Evolutionary conservation across 2,329 filamentous ascomycete genomes (phyloP).

Genomic region (Xylariaceae sp.): DNA sequence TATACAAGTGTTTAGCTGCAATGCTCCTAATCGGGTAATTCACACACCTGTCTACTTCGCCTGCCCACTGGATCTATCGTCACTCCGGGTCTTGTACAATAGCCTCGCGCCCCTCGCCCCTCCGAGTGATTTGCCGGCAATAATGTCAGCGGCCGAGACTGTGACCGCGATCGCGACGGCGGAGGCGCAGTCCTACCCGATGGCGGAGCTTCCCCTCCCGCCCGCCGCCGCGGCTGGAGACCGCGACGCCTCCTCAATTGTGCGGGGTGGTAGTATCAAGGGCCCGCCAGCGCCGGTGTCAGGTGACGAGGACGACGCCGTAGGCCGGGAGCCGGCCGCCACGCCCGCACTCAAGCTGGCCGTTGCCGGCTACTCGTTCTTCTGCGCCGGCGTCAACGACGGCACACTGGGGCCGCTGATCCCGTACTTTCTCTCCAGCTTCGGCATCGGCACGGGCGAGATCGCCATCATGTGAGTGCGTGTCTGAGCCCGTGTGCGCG

Average conservation of each 20-base stretch:
- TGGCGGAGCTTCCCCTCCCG: constrained; percentile 14
- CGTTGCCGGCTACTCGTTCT: constrained; percentile 54
- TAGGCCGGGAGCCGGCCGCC: constrained; percentile 13
- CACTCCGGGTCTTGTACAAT: too few relatives aligned
- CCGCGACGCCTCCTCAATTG: constrained; percentile 10
- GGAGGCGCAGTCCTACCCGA: constrained; percentile 13
- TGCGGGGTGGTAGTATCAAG: too few relatives aligned
- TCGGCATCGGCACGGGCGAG: constrained; percentile 31
- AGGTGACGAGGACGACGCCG: background rate
- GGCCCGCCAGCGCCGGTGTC: constrained; percentile 5
- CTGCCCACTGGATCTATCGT: too few relatives aligned
- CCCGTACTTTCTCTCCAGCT: constrained; percentile 53
- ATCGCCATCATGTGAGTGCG: constrained; percentile 21
- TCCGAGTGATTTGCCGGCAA: too few relatives aligned
- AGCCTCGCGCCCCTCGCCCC: too few relatives aligned
- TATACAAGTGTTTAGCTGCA: too few relatives aligned
- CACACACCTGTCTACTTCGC: too few relatives aligned
- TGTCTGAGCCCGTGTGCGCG: too few relatives aligned
- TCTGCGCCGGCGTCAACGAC: constrained; percentile 58
- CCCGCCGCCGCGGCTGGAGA: constrained; percentile 8
- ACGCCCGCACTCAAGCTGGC: constrained; percentile 38
- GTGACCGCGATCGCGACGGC: constrained; percentile 3
- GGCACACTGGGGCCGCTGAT: constrained; percentile 56
- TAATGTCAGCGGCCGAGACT: constrained; percentile 15
- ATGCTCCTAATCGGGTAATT: too few relatives aligned